Evolutionary conservation across 2,329 filamentous ascomycete genomes (phyloP), one percentile per base, ranked within the genome.

Genomic region (Ophiostoma piceae): DNA sequence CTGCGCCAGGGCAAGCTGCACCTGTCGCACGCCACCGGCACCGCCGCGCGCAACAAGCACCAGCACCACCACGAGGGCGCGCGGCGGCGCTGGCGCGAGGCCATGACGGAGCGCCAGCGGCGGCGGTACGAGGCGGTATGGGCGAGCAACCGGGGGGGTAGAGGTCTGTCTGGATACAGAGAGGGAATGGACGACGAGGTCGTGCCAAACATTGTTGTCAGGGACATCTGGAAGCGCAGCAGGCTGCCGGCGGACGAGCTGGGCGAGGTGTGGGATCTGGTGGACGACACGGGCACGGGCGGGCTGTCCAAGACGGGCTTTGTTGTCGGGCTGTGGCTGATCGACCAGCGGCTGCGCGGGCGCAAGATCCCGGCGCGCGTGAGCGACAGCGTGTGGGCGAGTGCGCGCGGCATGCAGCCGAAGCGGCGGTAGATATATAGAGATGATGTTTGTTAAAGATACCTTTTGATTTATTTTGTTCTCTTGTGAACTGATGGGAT

Each of bases 111-210:
- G 66, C 82, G 87, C 5, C 91, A 95, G 76, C 83, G 90, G n/a
- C 91, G 90, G 75, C 84, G 92, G 1, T 95, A 95, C 77, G 92
- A 94, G 77, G 92, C 90, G 2, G 85, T 95, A 1, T 95, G 91
- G 91, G 92, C 92, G 1, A 92, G 90, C 60, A 95, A 95, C 75
- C 87, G 88, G 67, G 91, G 91, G 35, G 8, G 35, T 8, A 35
- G 35, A 35, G 35, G 35, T 8, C 8, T 35, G 4, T 35, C 35
- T 35, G 35, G 35, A 8, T 35, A 35, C 35, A 35, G 35, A 57
- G 68, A 22, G 14, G 14, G 16, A 8, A 19, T 37, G 37, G 72
- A 73, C 32, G 77, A 79, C 1, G 83, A 87, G 16, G 82, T 84
- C 65, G 88, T 94, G 2, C 82, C 84, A 43, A 90, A 89, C 75